Evolutionary conservation across 108 stramenopile species (phyloP).

Genomic region (Nitzschia sp.): DNA sequence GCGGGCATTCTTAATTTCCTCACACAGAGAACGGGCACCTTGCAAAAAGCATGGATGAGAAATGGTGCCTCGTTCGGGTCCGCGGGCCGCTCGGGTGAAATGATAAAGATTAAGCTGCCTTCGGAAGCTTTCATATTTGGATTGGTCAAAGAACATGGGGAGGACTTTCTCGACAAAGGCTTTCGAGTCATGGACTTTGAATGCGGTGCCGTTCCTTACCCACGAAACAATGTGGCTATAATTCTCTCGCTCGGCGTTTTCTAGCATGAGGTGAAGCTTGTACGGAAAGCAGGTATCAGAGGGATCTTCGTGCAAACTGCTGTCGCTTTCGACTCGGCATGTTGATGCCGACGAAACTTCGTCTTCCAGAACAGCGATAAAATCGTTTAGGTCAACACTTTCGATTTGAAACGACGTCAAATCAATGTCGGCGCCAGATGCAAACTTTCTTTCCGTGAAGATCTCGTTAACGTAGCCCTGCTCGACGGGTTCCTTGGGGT

Average conservation of each 20-base stretch:
- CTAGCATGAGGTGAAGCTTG: slow-evolving; percentile 22
- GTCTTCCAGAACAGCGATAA: too few relatives aligned
- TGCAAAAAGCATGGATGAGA: too few relatives aligned
- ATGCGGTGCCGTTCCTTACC: slow-evolving; percentile 50
- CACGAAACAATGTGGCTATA: slow-evolving; percentile 49
- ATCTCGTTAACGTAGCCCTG: neutral
- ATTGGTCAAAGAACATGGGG: slow-evolving; percentile 48
- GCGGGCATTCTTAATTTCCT: too few relatives aligned
- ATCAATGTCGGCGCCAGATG: too few relatives aligned
- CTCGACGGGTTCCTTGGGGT: neutral
- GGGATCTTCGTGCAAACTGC: neutral
- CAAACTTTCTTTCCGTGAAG: neutral
- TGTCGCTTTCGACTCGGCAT: too few relatives aligned
- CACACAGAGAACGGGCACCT: too few relatives aligned
- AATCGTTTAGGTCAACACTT: too few relatives aligned
- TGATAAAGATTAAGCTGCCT: slow-evolving; percentile 43
- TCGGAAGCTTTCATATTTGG: slow-evolving; percentile 51
- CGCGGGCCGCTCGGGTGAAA: slow-evolving; percentile 46
- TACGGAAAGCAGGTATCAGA: slow-evolving; percentile 17
- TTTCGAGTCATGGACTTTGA: slow-evolving; percentile 56
- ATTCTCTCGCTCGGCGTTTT: slow-evolving; percentile 10
- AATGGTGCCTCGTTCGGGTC: too few relatives aligned
- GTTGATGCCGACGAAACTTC: too few relatives aligned
- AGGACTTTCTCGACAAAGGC: slow-evolving; percentile 45
- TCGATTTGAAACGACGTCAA: too few relatives aligned